These are phyloP conservation scores for Aurifilum marmelostoma DNA, from an alignment of 2,329 filamentous ascomycete species.

Conservation along the genomic window DNA sequence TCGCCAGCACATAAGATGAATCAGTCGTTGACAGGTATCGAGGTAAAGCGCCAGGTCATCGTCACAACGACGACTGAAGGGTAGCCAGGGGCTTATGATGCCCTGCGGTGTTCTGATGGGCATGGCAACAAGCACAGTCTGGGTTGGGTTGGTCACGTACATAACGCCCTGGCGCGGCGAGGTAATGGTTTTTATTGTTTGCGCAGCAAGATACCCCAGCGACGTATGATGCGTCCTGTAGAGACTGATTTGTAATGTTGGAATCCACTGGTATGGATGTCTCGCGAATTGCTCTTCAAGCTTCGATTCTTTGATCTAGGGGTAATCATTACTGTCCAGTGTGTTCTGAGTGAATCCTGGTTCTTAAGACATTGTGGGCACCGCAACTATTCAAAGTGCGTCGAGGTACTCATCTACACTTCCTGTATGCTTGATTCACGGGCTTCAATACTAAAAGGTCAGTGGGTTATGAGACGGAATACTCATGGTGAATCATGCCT, in stretches of 20 bases:
- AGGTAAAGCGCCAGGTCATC: constrained; percentile 22
- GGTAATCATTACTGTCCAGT: too few species aligned
- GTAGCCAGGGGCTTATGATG: neutral
- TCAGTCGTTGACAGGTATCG: constrained; percentile 14
- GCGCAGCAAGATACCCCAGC: neutral
- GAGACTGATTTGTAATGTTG: neutral
- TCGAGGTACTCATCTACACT: too few species aligned
- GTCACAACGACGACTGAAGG: constrained; percentile 18
- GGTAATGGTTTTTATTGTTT: neutral
- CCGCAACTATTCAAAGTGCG: too few species aligned
- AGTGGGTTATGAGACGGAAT: neutral
- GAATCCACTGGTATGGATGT: neutral
- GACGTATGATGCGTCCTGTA: neutral
- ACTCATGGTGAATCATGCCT: neutral
- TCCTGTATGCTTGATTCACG: too few species aligned
- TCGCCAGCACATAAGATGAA: neutral
- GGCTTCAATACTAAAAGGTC: too few species aligned
- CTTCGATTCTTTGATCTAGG: neutral
- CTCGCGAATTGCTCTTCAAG: neutral
- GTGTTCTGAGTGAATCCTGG: too few species aligned
- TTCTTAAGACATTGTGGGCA: too few species aligned
- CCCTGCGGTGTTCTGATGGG: too few species aligned
- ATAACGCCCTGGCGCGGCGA: neutral
- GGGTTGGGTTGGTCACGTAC: neutral
- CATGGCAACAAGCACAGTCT: neutral